Evolutionary conservation across 2,329 filamentous ascomycete genomes (phyloP), one percentile per base, ranked within the genome.

Genomic region (Onygenales sp.): DNA sequence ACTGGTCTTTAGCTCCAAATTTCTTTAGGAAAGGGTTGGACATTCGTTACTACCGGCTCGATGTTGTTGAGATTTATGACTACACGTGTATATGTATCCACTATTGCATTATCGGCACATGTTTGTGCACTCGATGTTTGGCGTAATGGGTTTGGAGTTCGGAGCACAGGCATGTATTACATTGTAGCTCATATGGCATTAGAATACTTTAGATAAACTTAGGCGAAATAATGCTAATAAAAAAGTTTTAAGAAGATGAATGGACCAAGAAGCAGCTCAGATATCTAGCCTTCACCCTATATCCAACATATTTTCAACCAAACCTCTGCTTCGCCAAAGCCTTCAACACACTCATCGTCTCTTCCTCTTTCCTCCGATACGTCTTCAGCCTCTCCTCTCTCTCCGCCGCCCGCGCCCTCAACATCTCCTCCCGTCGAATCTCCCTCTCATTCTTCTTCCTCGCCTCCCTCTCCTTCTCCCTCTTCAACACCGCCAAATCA

Each of bases 361-460:
- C 83, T 58, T 90, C 85, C 70, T 97, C 92, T 68, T 89, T 87
- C 62, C 81, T 80, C 63, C 81, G 78, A 68, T 88, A 85, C 59
- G 80, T 82, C 61, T 78, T 75, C 50, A 91, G 65, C 61, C 83
- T 79, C 73, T 90, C 87, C 65, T 95, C 88, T 60, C 90, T 77
- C 76, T 96, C 91, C 46, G 83, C 89, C 56, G 78, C 77, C 64
- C 82, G 81, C 9, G 88, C 88, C 63, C 89, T 73, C 56, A 86
- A 72, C 54, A 89, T 78, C 71, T 95, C 91, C 69, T 96, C 91
- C 62, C 87, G 79, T 55, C 88, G 72, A 13, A 93, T 72, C 75
- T 96, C 89, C 51, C 91, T 71, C 69, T 95, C 90, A 61, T 84
- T 88, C 77, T 92, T 94, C 71, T 85, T 85, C 61, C 80, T 74